Evolutionary conservation across 192 early-diverging fungal genomes (phyloP).

Genomic region (Entrophospora sp.): DNA sequence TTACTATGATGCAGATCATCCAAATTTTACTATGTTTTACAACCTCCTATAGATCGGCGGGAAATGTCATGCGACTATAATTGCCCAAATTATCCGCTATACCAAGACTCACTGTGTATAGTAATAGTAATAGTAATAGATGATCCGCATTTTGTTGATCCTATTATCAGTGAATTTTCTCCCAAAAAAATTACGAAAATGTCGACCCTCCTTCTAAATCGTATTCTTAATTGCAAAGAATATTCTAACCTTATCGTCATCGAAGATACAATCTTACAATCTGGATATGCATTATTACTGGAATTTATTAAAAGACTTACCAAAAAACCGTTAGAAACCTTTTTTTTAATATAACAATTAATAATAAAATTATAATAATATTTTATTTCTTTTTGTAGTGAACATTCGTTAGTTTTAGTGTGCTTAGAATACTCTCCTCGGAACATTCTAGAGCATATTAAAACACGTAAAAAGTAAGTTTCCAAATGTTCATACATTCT

Average conservation of each 20-base stretch:
- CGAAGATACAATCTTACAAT: slow-evolving; percentile 4
- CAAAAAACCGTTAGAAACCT: neutral
- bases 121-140: no score
- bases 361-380: neutral
- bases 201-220: neutral
- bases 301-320: neutral
- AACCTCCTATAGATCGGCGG: no score
- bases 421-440: neutral
- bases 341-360: neutral
- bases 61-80: no score
- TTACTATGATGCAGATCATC: no score
- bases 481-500: neutral
- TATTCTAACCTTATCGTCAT: neutral
- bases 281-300: neutral
- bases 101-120: no score
- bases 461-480: neutral
- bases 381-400: neutral
- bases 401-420: neutral
- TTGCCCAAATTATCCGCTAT: no score
- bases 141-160: no score
- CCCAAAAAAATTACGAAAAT: no score
- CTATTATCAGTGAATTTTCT: no score
- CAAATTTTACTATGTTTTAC: no score
- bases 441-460: neutral
- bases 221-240: neutral